Evolutionary conservation across 202 grass and related monocot species (phyloP), one percentile per base, ranked within the genome.

Genomic region (Carex arenaria): DNA sequence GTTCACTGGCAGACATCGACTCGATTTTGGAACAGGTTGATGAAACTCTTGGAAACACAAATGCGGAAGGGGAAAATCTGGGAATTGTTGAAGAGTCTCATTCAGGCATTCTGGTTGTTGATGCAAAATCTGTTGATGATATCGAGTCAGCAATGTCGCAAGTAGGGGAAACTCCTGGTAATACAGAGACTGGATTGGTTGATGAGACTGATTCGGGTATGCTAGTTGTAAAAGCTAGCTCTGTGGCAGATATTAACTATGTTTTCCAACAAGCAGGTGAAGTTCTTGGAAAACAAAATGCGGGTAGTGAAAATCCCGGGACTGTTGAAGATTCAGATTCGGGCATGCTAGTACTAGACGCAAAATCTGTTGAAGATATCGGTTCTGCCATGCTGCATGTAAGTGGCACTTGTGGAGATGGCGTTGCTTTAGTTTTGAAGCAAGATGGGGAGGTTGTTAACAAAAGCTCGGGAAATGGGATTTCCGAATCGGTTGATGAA

Each of bases 81-180:
- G 69, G 31, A 9, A 81, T 71, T 19, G 61, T 80, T 72, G 42
- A 53, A 52, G 86, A 43, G 84, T 71, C 69, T 56, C 85, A 90
- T 28, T 63, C 87, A 18, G 19, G 76, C 18, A 83, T 84, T 53
- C 30, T 64, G 82, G 81, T 87, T 52, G 60, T 93, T 74, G 85
- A 95, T 72, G 91, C 85, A 86, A 98, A 84, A 86, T 92, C 88
- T 28, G 57, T 89, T 9, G 45, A 83, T 1, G 86, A 94, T 80
- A 85, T 92, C 14, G 82, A 78, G 49, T 69, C 67, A 67, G 84
- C 86, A 80, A 66, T 89, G 11, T 68, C 85, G 65, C 81, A 83
- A 49, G 74, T 74, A 36, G 69, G 47, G 7, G 26, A 69, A 54
- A 20, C 43, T 40, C 18, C 6, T 7, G 63, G 30, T 54, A 82